These are phyloP conservation scores for Silene coronaria DNA, from an alignment of 179 eudicot species.

Conservation along the genomic window DNA sequence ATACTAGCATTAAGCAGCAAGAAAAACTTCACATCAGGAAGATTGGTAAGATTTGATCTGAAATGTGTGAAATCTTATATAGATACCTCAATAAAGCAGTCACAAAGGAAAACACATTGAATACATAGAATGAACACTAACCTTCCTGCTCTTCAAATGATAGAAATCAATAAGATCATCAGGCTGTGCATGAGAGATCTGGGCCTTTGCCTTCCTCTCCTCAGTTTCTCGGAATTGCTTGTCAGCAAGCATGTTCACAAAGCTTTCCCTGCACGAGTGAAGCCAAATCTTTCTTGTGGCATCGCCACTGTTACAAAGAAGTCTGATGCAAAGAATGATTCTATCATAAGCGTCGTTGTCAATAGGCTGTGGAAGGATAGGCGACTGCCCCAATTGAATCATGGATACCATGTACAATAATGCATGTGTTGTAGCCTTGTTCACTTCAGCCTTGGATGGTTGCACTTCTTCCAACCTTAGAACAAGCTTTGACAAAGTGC, in stretches of 20 bases:
- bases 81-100: neutral
- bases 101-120: neutral
- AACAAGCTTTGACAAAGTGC: conserved; percentile 61
- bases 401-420: conserved; percentile 59
- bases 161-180: conserved; percentile 97
- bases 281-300: conserved; percentile 77
- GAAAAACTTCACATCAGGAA: neutral
- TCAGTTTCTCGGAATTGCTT: conserved; percentile 89
- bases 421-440: conserved; percentile 51
- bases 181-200: conserved; percentile 80
- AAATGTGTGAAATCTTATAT: too few relatives aligned
- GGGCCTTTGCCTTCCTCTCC: conserved; percentile 86
- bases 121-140: conserved; percentile 15
- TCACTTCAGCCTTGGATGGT: conserved; percentile 60
- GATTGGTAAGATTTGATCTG: too few relatives aligned
- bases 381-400: conserved; percentile 70
- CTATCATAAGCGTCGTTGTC: conserved; percentile 67
- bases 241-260: conserved; percentile 91
- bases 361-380: conserved; percentile 68
- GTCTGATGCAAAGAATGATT: conserved; percentile 73
- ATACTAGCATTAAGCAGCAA: neutral
- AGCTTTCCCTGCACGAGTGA: conserved; percentile 83
- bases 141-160: conserved; percentile 97
- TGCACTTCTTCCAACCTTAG: conserved; percentile 77
- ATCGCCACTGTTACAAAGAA: conserved; percentile 67